Percentiles rank a stretch among this genome's conserved stretches.
Conservation (phyloP, 2,329 filamentous ascomycete species). For the Corynespora cassiicola region DNA sequence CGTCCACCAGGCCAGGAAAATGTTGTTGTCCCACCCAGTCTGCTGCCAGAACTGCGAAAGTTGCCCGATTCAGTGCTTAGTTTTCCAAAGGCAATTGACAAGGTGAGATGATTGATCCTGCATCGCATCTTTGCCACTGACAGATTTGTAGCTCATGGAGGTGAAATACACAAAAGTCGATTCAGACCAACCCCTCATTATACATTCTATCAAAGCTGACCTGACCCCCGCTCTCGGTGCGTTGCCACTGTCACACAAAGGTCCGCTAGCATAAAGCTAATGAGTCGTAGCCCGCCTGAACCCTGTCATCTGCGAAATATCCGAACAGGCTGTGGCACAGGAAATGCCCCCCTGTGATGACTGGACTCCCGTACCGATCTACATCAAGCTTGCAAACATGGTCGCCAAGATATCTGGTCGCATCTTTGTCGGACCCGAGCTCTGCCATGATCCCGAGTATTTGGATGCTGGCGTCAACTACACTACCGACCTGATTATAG, state of each 20-base stretch:
- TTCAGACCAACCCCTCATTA: constrained; percentile 19
- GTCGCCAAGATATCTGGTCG: constrained; percentile 21
- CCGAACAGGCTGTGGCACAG: constrained; percentile 13
- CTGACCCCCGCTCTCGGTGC: constrained; percentile 44
- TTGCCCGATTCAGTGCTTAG: constrained; percentile 41
- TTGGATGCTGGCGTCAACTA: constrained; percentile 17
- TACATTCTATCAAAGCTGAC: constrained; percentile 37
- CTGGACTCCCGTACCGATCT: constrained; percentile 18
- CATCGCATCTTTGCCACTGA: no score
- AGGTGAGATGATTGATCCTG: no score
- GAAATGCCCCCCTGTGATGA: constrained; percentile 14
- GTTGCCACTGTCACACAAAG: no score
- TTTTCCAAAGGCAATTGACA: constrained; percentile 32
- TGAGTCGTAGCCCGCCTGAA: constrained; percentile 17
- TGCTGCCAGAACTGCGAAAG: constrained; percentile 40
- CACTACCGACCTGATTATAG: constrained; percentile 34
- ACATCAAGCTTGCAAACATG: constrained; percentile 13
- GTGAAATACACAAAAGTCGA: constrained; percentile 37
- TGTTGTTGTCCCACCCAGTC: constrained; percentile 32
- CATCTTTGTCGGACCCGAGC: constrained; percentile 18
- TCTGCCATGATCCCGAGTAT: constrained; percentile 15
- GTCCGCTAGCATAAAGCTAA: no score
- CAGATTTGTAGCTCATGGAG: constrained; percentile 30
- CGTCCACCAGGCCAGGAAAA: constrained; percentile 21
- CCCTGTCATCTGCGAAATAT: constrained; percentile 13